Base-by-base conservation (phyloP, 352 stramenopile species). In the Plasmopara viticola region DNA sequence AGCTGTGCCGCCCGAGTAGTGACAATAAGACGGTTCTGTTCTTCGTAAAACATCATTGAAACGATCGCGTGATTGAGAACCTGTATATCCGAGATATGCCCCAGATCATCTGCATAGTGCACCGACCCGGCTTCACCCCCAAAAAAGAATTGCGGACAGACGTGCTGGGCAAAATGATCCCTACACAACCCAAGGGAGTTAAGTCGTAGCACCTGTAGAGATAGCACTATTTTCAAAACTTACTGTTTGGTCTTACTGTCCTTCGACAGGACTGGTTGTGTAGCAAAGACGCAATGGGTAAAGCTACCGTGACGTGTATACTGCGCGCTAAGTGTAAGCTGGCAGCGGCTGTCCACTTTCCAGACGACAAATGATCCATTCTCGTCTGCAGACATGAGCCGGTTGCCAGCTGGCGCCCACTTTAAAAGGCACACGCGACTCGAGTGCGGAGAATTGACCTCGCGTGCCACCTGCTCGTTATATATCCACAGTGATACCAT, bases 91-190 rank as follows among this genome's bases (percentile, higher is more conserved):
- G 84, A 88, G 50, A 95, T 94, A 58, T 97, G 86, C 1, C 91
- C 91, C 7, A 97, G 58, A 49, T 97, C 92, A 60, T 98, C 90
- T 0, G 86, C 86, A 51, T 95, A 96, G 67, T 92, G 85, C 6
- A 97, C 78, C 14, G 79, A 82, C 2, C 92, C 93, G 17, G 78
- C 71, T 49, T 96, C 84, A n/a, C 86, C 90, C n/a, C 86, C 90
- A 48, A 97, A 94, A 60, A 98, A 97, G 58, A 98, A 97, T 28
- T 87, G 74, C 20, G 84, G 84, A 43, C 83, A 93, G 5, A 66
- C 58, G 6, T 68, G 64, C 44, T 84, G 72, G 7, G 75, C 64
- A 47, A 84, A 87, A 3, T 57, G 44, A 6, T 82, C 68, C 18
- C 72, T 85, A 31, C 40, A 41, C 4, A 55, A 48, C 40, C 37